Base-by-base conservation (phyloP, 768 basidiomycete genomes). In the Rubroboletus satanas region DNA sequence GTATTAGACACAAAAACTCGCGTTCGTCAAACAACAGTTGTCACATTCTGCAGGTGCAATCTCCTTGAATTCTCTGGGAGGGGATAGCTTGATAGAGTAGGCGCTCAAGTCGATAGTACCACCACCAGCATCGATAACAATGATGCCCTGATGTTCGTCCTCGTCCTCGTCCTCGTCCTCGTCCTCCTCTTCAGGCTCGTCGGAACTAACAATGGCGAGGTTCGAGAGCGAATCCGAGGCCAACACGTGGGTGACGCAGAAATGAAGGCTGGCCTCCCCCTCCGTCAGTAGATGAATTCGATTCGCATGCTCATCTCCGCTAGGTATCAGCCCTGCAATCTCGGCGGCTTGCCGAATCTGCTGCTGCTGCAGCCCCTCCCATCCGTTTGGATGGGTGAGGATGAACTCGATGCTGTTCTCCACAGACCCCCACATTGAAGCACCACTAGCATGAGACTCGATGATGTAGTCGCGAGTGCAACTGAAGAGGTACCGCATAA, bases 81-180 rank as follows among this genome's bases (percentile, higher is more conserved):
- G 58, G 1, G 60, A 65, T 6, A 66, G 23, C 9, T 57, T 67
- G 41, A 66, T 60, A 4, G 56, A 68, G 63, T 66, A 76, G 31
- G 67, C 72, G 53, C 77, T 79, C 28, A 75, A 26, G 49, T 75
- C 75, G 15, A 73, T 55, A 6, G 71, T 76, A 4, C 78, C 70
- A 0, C 77, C 74, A 7, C 80, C 81, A 18, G 61, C 64, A 62
- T 81, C 81, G 15, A 80, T 70, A 6, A 82, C 62, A 18, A 79
- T 65, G 5, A 79, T 57, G 0, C 71, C 72, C 28, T 69, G 55
- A 1, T 67, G 67, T 1, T 66, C 78, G n/a, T 51, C 36, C 8
- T 51, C 54, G 1, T 8, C 50, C 4, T 60, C 48, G n/a, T n/a
- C n/a, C 7, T 47, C 46, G n/a, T 51, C 36, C 8, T 51, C 54